phyloP scores from a whole-genome alignment of 495 filamentous ascomycete species.

The Penicillium dipodomyicola region DNA sequence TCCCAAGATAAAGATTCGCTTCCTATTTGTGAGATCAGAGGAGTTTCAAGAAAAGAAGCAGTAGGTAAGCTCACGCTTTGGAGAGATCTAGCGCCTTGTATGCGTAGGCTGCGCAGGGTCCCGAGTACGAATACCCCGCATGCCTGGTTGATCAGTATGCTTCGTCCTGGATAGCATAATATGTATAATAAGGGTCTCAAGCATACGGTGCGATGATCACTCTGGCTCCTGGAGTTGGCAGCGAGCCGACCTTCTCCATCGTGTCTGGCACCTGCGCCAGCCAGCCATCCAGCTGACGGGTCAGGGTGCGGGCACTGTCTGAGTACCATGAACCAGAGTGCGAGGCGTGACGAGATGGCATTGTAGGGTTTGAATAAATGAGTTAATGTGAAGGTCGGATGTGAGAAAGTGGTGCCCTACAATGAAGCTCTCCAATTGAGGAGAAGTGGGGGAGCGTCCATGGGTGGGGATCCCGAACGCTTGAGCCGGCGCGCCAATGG shows the following conservation, averaged over 20 bases:
- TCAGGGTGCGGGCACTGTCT: constrained; percentile 54
- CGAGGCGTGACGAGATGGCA: constrained; percentile 63
- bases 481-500: constrained; percentile 2
- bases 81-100: constrained; percentile 88
- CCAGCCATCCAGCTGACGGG: constrained; percentile 72
- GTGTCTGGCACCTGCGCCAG: constrained; percentile 67
- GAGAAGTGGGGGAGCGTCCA: constrained; percentile 29
- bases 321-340: constrained; percentile 89
- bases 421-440: constrained; percentile 11
- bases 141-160: constrained; percentile 57
- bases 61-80: constrained; percentile 55
- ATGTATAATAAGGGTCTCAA: neutral
- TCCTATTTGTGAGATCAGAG: constrained; percentile 46
- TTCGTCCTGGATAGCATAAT: neutral
- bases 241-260: constrained; percentile 52
- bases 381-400: constrained; percentile 1
- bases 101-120: constrained; percentile 89
- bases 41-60: neutral
- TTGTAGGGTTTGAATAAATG: constrained; percentile 23
- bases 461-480: constrained; percentile 24
- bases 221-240: constrained; percentile 76
- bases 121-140: constrained; percentile 94
- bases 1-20: constrained; percentile 90
- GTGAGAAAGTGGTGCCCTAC: constrained; percentile 5
- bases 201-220: constrained; percentile 95